Evolutionary conservation across 2,329 filamentous ascomycete species (phyloP).

Genomic region (Raffaelea deltoideospora): DNA sequence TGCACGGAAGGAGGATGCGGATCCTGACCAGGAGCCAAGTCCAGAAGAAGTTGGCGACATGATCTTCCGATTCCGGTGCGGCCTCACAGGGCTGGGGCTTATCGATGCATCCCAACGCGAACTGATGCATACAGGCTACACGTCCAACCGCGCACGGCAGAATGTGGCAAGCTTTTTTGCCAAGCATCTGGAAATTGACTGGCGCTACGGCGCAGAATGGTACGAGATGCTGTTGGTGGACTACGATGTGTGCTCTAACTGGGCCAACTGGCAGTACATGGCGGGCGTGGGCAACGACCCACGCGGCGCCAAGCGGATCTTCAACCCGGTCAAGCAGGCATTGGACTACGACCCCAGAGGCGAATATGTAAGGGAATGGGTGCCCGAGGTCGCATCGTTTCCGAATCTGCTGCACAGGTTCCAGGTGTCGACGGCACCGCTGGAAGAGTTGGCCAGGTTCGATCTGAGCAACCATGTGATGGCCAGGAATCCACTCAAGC

Average conservation of each 20-base stretch:
- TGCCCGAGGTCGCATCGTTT: constrained; percentile 39
- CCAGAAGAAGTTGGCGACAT: constrained; percentile 29
- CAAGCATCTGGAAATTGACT: constrained; percentile 62
- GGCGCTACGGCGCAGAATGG: constrained; percentile 61
- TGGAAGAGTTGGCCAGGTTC: constrained; percentile 39
- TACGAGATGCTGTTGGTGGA: constrained; percentile 63
- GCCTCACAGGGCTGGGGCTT: constrained; percentile 58
- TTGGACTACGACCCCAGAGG: constrained; percentile 61
- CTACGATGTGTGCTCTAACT: constrained; percentile 63
- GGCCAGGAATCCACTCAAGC: constrained; percentile 51
- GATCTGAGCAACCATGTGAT: constrained; percentile 44
- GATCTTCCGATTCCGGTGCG: constrained; percentile 45
- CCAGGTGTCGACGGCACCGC: constrained; percentile 51
- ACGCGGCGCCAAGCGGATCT: constrained; percentile 53
- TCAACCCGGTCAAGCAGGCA: constrained; percentile 71
- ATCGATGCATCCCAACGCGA: constrained; percentile 69
- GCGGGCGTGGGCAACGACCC: constrained; percentile 70
- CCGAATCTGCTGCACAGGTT: constrained; percentile 40
- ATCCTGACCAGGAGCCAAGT: constrained; percentile 20
- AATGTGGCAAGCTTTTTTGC: constrained; percentile 62
- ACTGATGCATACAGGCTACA: constrained; percentile 61
- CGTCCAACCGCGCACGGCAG: constrained; percentile 59
- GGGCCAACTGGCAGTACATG: constrained; percentile 75
- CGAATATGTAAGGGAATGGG: constrained; percentile 57
- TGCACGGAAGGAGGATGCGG: constrained; percentile 16